These are phyloP conservation scores for Trichoderma sp. DNA, from an alignment of 2,329 filamentous ascomycete species.

Conservation along the genomic window DNA sequence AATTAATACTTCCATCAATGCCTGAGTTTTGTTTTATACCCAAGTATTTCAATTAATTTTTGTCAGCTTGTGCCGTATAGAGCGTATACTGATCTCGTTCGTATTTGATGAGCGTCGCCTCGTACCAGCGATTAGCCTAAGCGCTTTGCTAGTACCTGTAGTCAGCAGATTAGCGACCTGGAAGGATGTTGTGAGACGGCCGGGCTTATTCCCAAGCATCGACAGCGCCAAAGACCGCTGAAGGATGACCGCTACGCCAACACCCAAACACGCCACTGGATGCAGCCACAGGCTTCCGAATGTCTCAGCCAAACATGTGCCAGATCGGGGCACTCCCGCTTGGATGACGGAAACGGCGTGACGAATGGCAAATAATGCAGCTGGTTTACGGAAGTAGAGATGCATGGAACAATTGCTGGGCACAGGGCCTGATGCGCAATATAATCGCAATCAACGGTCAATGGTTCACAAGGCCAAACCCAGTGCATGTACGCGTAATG, in stretches of 20 bases:
- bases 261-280: background rate
- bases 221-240: background rate
- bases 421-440: background rate
- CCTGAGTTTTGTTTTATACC: background rate
- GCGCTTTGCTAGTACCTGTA: background rate
- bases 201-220: background rate
- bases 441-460: background rate
- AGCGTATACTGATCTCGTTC: background rate
- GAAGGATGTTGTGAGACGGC: conserved; percentile 1
- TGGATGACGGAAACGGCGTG: background rate
- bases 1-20: background rate
- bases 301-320: conserved; percentile 13
- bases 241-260: background rate
- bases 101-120: background rate
- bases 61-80: background rate
- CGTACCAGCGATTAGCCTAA: background rate
- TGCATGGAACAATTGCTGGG: background rate
- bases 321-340: background rate
- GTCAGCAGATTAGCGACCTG: conserved; percentile 5
- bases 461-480: background rate
- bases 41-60: too few species aligned
- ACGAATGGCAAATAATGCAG: background rate
- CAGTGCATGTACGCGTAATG: conserved; percentile 4
- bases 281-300: background rate
- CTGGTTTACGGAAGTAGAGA: background rate